Conservation (phyloP, 805 yeast genomes). For the Kodamaea kaohsiungensis region DNA sequence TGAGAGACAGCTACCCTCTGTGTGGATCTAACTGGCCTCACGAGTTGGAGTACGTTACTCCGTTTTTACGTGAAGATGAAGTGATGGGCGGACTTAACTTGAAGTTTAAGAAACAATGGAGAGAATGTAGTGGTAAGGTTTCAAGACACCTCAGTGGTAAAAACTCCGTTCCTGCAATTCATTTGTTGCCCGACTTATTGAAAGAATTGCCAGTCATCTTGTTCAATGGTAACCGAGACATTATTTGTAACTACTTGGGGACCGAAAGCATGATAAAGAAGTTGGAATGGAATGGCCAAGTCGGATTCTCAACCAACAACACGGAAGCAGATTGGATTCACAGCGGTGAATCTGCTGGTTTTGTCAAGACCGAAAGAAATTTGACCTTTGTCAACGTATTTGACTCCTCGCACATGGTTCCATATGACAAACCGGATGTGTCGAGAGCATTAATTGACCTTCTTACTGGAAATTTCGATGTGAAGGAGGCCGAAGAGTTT, state of each 20-base stretch:
- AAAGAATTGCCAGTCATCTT: conserved; percentile 61
- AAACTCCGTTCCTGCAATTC: conserved; percentile 59
- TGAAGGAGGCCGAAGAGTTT: conserved; percentile 12
- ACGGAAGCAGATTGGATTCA: conserved; percentile 43
- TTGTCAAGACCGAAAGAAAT: conserved; percentile 56
- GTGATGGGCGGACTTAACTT: conserved; percentile 56
- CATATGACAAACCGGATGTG: conserved; percentile 71
- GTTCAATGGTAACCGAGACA: conserved; percentile 86
- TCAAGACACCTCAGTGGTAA: conserved; percentile 50
- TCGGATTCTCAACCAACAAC: conserved; percentile 49
- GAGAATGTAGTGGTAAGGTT: conserved; percentile 73
- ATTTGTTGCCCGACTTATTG: conserved; percentile 66
- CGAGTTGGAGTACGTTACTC: conserved; percentile 48
- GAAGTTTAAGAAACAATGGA: conserved; percentile 55
- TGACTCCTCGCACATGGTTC: conserved; percentile 92
- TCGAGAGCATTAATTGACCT: conserved; percentile 72
- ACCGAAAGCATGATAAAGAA: conserved; percentile 64
- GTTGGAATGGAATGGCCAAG: conserved; percentile 59
- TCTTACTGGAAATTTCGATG: conserved; percentile 33
- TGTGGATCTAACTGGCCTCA: conserved; percentile 96
- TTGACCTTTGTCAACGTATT: conserved; percentile 72
- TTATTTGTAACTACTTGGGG: conserved; percentile 83
- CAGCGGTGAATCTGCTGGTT: conserved; percentile 39
- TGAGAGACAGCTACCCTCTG: conserved; percentile 72
- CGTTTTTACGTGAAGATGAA: conserved; percentile 48